Evolutionary conservation across 2,329 filamentous ascomycete genomes (phyloP).

Genomic region (Penicillium sp.): DNA sequence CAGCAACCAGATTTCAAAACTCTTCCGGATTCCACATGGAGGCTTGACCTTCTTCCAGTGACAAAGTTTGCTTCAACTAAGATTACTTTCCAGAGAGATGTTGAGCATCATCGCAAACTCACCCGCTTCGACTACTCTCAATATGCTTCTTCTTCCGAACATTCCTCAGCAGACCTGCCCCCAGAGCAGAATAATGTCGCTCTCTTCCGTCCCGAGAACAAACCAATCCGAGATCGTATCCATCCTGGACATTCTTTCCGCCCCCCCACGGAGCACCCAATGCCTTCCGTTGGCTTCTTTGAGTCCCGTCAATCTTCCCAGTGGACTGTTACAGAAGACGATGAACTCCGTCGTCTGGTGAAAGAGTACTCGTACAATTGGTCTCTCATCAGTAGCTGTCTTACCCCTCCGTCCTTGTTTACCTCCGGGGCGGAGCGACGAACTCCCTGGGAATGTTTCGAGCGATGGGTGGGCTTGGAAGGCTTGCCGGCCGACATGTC

Average conservation of each 20-base stretch:
- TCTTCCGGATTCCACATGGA: slow-evolving; percentile 67
- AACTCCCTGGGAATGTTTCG: slow-evolving; percentile 98
- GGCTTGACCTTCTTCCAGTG: slow-evolving; percentile 69
- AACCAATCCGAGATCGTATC: slow-evolving; percentile 79
- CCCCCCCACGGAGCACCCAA: slow-evolving; percentile 82
- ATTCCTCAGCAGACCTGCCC: slow-evolving; percentile 47
- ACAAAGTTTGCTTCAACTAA: slow-evolving; percentile 82
- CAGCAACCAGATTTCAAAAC: slow-evolving; percentile 53
- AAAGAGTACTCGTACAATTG: slow-evolving; percentile 96
- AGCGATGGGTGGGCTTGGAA: slow-evolving; percentile 89
- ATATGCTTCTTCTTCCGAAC: slow-evolving; percentile 61
- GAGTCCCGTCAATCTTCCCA: slow-evolving; percentile 81
- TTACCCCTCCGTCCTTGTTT: slow-evolving; percentile 68
- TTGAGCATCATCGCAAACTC: slow-evolving; percentile 64
- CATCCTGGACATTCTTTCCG: slow-evolving; percentile 89
- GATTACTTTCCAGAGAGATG: slow-evolving; percentile 61
- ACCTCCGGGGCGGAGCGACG: slow-evolving; percentile 81
- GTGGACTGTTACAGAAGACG: slow-evolving; percentile 86
- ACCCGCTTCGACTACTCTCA: slow-evolving; percentile 78
- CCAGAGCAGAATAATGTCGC: slow-evolving; percentile 73
- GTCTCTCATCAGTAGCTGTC: slow-evolving; percentile 81
- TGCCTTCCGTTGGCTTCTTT: slow-evolving; percentile 87
- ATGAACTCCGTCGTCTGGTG: slow-evolving; percentile 76
- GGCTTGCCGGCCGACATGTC: slow-evolving; percentile 87
- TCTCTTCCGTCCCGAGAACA: slow-evolving; percentile 83